phyloP scores from a whole-genome alignment of 805 yeast species.

The Candida gorgasii region DNA sequence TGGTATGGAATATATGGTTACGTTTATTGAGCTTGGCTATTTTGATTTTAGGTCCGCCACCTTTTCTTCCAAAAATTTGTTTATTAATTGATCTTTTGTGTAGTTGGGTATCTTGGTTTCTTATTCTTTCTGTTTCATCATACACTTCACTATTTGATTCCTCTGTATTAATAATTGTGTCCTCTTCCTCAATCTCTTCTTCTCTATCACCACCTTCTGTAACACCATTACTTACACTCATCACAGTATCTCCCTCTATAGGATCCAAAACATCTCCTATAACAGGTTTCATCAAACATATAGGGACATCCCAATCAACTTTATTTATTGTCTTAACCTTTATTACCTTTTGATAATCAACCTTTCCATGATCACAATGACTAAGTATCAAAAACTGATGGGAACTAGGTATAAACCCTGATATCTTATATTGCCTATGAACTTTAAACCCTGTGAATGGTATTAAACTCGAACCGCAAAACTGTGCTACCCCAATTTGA shows the following conservation, averaged over 20 bases:
- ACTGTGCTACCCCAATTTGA: background rate
- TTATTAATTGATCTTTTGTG: background rate
- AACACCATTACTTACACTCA: too few relatives aligned
- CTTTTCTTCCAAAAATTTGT: constrained; percentile 5
- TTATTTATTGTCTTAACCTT: constrained; percentile 33
- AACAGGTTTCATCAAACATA: constrained; percentile 43
- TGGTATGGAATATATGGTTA: background rate
- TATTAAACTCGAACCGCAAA: constrained; percentile 13
- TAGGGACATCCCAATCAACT: constrained; percentile 50
- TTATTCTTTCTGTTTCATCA: too few relatives aligned
- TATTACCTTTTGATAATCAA: constrained; percentile 42
- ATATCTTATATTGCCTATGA: constrained; percentile 44
- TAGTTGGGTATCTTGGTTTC: background rate
- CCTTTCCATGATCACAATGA: constrained; percentile 53
- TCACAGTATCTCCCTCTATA: constrained; percentile 14
- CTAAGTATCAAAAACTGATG: constrained; percentile 47
- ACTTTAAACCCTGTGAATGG: constrained; percentile 60
- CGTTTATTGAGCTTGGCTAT: constrained; percentile 1
- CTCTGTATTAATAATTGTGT: background rate
- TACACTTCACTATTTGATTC: too few relatives aligned
- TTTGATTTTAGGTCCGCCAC: constrained; percentile 1
- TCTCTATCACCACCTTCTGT: too few relatives aligned
- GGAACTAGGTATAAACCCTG: constrained; percentile 34
- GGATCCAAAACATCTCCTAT: constrained; percentile 16
- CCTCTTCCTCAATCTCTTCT: constrained; percentile 5